Percentiles rank a stretch among this genome's conserved stretches.
Conservation (phyloP, 129 eudicot genomes). For the Pseudognaphalium luteoalbum region DNA sequence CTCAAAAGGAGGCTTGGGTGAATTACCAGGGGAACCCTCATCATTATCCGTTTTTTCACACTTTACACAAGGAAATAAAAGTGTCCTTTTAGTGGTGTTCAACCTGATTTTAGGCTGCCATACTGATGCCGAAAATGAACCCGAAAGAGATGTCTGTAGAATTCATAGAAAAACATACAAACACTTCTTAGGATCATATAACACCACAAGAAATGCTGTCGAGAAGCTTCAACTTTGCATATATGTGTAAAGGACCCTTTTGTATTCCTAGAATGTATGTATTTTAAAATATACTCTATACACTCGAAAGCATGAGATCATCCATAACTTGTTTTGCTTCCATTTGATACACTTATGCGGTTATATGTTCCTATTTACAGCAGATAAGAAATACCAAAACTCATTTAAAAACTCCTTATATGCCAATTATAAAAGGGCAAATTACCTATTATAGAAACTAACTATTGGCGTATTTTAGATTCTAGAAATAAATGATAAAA, state of each 20-base stretch:
- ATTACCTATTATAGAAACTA: too few species aligned
- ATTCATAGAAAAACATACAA: slow-evolving; percentile 28
- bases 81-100: slow-evolving; percentile 34
- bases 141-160: slow-evolving; percentile 48
- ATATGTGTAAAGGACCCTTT: neutral
- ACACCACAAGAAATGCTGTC: neutral
- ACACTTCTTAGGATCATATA: slow-evolving; percentile 4
- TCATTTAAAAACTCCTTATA: too few species aligned
- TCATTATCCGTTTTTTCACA: slow-evolving; percentile 66
- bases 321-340: too few species aligned
- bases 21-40: slow-evolving; percentile 39
- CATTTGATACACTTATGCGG: neutral
- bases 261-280: neutral
- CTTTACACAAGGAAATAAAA: slow-evolving; percentile 52
- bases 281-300: neutral
- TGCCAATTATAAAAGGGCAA: too few species aligned
- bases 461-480: too few species aligned
- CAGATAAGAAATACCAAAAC: too few species aligned
- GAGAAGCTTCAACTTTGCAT: neutral
- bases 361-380: too few species aligned
- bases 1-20: slow-evolving; percentile 42
- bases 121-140: slow-evolving; percentile 46
- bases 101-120: slow-evolving; percentile 44
- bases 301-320: too few species aligned
- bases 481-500: too few species aligned